These are phyloP conservation scores for Parietichytrium sp. DNA, from an alignment of 108 stramenopile genomes.

Conservation along the genomic window DNA sequence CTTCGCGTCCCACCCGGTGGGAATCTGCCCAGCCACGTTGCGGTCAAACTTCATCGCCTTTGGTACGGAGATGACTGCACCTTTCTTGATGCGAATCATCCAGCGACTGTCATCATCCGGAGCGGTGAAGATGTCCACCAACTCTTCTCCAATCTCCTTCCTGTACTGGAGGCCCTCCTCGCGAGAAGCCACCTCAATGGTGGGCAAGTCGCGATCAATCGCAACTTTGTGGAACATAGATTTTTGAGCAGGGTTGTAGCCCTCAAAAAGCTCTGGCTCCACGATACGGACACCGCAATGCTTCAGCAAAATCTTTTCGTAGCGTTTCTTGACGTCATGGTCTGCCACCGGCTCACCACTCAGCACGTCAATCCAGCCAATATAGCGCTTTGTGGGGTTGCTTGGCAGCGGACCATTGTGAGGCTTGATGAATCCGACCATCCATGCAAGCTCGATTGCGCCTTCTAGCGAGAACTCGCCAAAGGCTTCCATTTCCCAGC, in stretches of 20 bases:
- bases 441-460: constrained; percentile 41
- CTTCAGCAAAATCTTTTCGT: constrained; percentile 38
- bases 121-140: neutral
- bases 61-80: constrained; percentile 26
- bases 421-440: constrained; percentile 28
- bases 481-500: constrained; percentile 41
- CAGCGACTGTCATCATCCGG: constrained; percentile 28
- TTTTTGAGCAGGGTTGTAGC: constrained; percentile 31
- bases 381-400: neutral
- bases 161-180: constrained; percentile 40
- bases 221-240: neutral
- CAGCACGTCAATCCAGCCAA: constrained; percentile 41
- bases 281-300: constrained; percentile 39
- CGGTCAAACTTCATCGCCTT: constrained; percentile 34
- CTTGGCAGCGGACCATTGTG: constrained; percentile 19
- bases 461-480: constrained; percentile 41
- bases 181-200: neutral
- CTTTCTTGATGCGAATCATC: constrained; percentile 32
- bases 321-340: constrained; percentile 19
- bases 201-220: constrained; percentile 38
- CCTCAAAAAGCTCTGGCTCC: constrained; percentile 40
- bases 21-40: constrained; percentile 43
- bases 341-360: constrained; percentile 35
- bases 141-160: constrained; percentile 30
- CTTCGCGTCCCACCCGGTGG: constrained; percentile 41